These are phyloP conservation scores for Bassia scoparia DNA, from an alignment of 148 eudicot species.

Conservation along the genomic window DNA sequence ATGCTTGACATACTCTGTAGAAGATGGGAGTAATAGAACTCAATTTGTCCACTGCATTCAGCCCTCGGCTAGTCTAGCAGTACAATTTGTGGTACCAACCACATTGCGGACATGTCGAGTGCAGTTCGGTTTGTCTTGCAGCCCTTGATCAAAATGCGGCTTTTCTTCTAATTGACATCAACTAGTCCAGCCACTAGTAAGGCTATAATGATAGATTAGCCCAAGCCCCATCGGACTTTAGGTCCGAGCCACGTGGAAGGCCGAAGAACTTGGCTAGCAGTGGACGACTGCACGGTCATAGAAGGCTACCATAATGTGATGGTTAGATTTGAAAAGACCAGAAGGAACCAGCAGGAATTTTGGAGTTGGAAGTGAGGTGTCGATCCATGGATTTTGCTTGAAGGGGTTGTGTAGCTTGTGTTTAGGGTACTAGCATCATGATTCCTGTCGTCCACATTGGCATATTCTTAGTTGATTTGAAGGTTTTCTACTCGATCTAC, in stretches of 20 bases:
- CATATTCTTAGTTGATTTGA: constrained; percentile 19
- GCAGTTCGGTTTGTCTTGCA: constrained; percentile 23
- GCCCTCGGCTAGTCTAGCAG: constrained; percentile 40
- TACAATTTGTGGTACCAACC: constrained; percentile 42
- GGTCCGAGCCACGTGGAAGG: constrained; percentile 27
- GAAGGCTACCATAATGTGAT: constrained; percentile 30
- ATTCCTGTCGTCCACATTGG: constrained; percentile 28
- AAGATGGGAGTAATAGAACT: constrained; percentile 44
- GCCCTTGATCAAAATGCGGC: constrained; percentile 17
- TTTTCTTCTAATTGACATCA: constrained; percentile 22
- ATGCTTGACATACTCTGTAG: constrained; percentile 59
- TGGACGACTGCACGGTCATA: constrained; percentile 37
- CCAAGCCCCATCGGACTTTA: constrained; percentile 24
- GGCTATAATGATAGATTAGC: constrained; percentile 20
- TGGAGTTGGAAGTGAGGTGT: constrained; percentile 14
- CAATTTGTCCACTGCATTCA: constrained; percentile 40
- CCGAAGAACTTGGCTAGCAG: constrained; percentile 18
- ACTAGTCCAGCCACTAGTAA: constrained; percentile 26
- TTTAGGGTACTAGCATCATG: constrained; percentile 19
- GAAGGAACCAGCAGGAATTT: constrained; percentile 38
- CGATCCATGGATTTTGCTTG: constrained; percentile 31
- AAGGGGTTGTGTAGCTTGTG: constrained; percentile 22
- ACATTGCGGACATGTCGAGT: constrained; percentile 43
- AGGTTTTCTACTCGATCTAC: constrained; percentile 23
- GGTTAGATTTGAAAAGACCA: constrained; percentile 23